Evolutionary conservation across 208 protist genomes (phyloP).

Genomic region (Crithidia fasciculata): DNA sequence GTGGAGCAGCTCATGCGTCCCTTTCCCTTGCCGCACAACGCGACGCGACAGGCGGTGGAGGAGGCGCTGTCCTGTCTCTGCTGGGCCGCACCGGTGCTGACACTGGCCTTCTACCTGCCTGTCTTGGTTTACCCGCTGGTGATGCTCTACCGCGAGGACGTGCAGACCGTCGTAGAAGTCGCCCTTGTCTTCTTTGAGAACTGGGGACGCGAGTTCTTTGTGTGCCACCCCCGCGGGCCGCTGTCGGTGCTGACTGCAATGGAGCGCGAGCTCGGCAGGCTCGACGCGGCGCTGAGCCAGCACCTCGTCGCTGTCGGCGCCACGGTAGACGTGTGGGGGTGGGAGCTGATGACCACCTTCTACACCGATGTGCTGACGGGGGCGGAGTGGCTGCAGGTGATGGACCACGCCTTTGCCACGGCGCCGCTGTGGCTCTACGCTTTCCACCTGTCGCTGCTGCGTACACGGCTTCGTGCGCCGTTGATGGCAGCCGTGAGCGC

Average conservation of each 20-base stretch:
- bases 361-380: slow-evolving; percentile 76
- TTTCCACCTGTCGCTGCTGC: slow-evolving; percentile 62
- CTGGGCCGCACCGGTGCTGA: slow-evolving; percentile 70
- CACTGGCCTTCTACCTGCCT: slow-evolving; percentile 76
- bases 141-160: slow-evolving; percentile 64
- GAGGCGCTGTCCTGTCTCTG: slow-evolving; percentile 68
- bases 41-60: slow-evolving; percentile 50
- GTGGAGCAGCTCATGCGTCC: slow-evolving; percentile 62
- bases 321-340: slow-evolving; percentile 73
- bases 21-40: slow-evolving; percentile 54
- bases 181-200: slow-evolving; percentile 78
- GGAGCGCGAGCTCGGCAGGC: slow-evolving; percentile 43
- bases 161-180: slow-evolving; percentile 75
- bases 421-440: slow-evolving; percentile 83
- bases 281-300: slow-evolving; percentile 51
- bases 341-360: slow-evolving; percentile 62
- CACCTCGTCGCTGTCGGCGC: slow-evolving; percentile 65
- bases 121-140: slow-evolving; percentile 79
- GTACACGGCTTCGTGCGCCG: slow-evolving; percentile 32
- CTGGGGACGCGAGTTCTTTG: slow-evolving; percentile 83
- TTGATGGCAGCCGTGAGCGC: slow-evolving; percentile 44
- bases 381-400: slow-evolving; percentile 88
- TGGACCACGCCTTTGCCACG: slow-evolving; percentile 86
- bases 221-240: slow-evolving; percentile 78
- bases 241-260: slow-evolving; percentile 57